phyloP scores from a whole-genome alignment of 345 rosid species.

The Populus deltoides region DNA sequence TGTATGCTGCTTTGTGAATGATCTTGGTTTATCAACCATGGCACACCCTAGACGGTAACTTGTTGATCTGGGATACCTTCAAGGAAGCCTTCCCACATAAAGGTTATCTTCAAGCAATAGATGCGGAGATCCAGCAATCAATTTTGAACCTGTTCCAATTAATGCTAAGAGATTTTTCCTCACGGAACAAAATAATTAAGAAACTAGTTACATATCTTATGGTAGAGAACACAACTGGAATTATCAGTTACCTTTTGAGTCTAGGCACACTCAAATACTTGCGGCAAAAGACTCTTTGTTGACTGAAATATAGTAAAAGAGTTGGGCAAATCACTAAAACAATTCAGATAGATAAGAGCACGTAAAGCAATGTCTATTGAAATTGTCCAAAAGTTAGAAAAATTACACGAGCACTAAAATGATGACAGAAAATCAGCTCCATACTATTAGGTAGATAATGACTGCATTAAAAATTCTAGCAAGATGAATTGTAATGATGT shows the following conservation, averaged over 20 bases:
- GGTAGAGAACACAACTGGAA: slow-evolving; percentile 6
- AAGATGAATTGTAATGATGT: background rate
- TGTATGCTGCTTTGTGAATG: slow-evolving; percentile 26
- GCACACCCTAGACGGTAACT: slow-evolving; percentile 14
- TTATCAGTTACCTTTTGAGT: slow-evolving; percentile 10
- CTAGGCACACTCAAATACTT: slow-evolving; percentile 32
- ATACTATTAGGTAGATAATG: background rate
- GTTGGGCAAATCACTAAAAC: slow-evolving; percentile 9
- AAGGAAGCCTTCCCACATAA: slow-evolving; percentile 9
- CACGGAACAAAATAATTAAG: background rate
- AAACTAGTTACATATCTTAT: background rate
- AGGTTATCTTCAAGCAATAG: slow-evolving; percentile 12
- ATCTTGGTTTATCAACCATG: slow-evolving; percentile 18
- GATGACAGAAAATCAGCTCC: background rate
- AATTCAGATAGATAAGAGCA: background rate
- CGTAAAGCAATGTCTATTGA: background rate
- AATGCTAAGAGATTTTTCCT: slow-evolving; percentile 8
- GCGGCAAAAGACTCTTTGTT: slow-evolving; percentile 28
- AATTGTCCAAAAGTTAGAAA: background rate
- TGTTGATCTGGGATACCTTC: slow-evolving; percentile 8
- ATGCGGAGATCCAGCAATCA: slow-evolving; percentile 22
- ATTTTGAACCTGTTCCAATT: slow-evolving; percentile 20
- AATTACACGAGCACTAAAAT: background rate
- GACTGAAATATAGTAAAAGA: slow-evolving; percentile 28
- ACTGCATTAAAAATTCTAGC: background rate